Percentiles rank a stretch among this genome's conserved stretches.
These are phyloP conservation scores for Ploettnerulaceae sp. DNA, from an alignment of 2,329 filamentous ascomycete genomes.

Conservation along the genomic window DNA sequence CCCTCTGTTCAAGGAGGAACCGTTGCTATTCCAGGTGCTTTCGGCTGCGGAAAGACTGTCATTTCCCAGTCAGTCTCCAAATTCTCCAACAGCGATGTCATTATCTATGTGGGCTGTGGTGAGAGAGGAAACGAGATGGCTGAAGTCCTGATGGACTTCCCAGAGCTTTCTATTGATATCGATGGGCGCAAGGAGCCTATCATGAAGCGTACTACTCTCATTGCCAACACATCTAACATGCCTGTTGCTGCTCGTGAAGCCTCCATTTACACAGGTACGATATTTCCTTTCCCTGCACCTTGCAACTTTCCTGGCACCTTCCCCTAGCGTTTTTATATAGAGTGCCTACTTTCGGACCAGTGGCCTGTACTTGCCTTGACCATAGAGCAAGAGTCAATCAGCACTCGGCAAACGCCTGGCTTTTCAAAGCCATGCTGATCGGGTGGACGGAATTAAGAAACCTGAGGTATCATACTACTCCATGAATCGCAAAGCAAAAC, in stretches of 20 bases:
- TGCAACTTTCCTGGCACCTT: neutral
- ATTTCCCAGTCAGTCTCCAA: conserved; percentile 98
- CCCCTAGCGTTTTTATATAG: too few relatives aligned
- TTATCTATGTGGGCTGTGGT: conserved; percentile 88
- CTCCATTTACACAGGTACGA: conserved; percentile 83
- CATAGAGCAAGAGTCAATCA: too few relatives aligned
- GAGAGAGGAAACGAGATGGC: conserved; percentile 99
- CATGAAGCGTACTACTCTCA: conserved; percentile 98
- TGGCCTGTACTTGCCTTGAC: too few relatives aligned
- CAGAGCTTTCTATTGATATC: conserved; percentile 91
- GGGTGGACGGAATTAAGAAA: too few relatives aligned
- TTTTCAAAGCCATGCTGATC: too few relatives aligned
- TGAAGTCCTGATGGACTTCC: conserved; percentile 99
- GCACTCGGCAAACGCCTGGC: too few relatives aligned
- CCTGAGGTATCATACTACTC: too few relatives aligned
- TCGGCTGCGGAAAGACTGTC: conserved; percentile 98
- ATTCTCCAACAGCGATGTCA: conserved; percentile 99
- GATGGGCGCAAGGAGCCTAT: conserved; percentile 95
- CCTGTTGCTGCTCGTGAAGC: conserved; percentile 96
- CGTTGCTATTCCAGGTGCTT: conserved; percentile 95
- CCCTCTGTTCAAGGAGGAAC: conserved; percentile 96
- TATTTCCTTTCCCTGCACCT: neutral
- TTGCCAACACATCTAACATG: conserved; percentile 99
- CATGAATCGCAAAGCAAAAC: too few relatives aligned
- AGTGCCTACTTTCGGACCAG: too few relatives aligned